Base-by-base conservation (phyloP, 176 grass and related monocot genomes). In the Oryza nivara region DNA sequence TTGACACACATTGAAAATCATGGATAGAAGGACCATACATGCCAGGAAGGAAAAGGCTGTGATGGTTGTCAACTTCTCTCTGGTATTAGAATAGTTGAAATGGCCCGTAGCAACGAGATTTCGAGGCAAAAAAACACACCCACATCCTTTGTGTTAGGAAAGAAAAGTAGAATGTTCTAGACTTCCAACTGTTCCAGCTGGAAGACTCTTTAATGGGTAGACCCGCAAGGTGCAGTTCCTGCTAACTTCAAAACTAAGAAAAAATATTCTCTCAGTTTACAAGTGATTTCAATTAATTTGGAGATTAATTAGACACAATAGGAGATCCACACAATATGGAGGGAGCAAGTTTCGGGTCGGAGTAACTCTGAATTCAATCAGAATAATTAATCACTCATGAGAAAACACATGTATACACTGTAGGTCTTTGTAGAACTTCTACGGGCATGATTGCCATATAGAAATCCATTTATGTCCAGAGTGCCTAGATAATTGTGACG, bases 391-490 rank as follows among this genome's bases (percentile, higher is more conserved):
- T 49, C 26, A 16, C 74, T 70, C 44, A 36, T 70, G 36, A 63
- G 22, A 49, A 65, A 64, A 49, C 48, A 47, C 19, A 61, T 79
- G 35, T 75, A 51, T 38, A 40, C 48, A 41, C 30, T 54, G 11
- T 85, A 65, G 67, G 67, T 23, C 64, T 79, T 56, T 69, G 82
- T 34, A 85, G 51, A 70, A 72, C 14, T 65, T 48, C 6, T 70
- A 30, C 73, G 56, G 32, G 72, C 72, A 22, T 11, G 14, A 65
- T 85, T 77, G 38, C 20, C 54, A 26, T 74, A 43, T 70, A 13
- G 41, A 14, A 22, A 46, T 9, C 40, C 45, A 44, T 47, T 3
- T 46, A 25, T 72, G 52, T 77, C 13, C 17, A 7, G 20, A 72
- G 32, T 4, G n/a, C 30, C 17, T 76, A 44, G 32, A 89, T 46